Evolutionary conservation across 208 protist species (phyloP), one percentile per base, ranked within the genome.

Genomic region (Trypanosoma lewisi): DNA sequence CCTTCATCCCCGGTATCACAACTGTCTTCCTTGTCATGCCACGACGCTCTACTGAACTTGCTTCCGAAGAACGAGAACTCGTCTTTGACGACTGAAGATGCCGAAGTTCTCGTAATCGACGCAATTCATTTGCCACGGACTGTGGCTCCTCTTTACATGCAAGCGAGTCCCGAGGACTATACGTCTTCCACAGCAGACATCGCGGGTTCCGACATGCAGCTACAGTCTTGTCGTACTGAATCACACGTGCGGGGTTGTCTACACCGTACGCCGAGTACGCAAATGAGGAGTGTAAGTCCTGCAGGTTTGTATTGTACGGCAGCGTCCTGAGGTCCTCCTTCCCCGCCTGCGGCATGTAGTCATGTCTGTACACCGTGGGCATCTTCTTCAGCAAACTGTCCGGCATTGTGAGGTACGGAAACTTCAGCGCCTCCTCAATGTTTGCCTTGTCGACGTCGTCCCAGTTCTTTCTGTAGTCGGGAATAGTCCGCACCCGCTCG

Each of bases 401-500:
- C 21, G 84, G 83, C 47, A 82, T 67, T 1, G 88, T 89, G 33
- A 94, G 72, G 66, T 82, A 94, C 9, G 88, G 88, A 58, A 80
- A 58, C 57, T 82, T 77, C 72, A 81, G 83, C 23, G 85, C 76
- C 2, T 57, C 60, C 44, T 80, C 70, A 37, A 94, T 67, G 70
- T 94, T 78, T 12, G 41, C 33, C 68, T 79, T 79, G 41, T 94
- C 80, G 27, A 78, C 67, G 31, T 80, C 78, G 16, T 63, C 83
- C 85, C 87, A 94, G 51, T 70, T 74, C 39, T 82, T 66, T 31
- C 60, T 83, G 74, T 94, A 89, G 47, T 75, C 75, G 4, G 63
- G 68, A 33, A 93, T 75, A 25, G 49, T 58, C 42, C 64, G 56
- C 39, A 70, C 41, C 27, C 52, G 50, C 50, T 66, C 59, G 34